Base-by-base conservation (phyloP, 2,329 filamentous ascomycete species). In the Pseudocercospora fuligena region DNA sequence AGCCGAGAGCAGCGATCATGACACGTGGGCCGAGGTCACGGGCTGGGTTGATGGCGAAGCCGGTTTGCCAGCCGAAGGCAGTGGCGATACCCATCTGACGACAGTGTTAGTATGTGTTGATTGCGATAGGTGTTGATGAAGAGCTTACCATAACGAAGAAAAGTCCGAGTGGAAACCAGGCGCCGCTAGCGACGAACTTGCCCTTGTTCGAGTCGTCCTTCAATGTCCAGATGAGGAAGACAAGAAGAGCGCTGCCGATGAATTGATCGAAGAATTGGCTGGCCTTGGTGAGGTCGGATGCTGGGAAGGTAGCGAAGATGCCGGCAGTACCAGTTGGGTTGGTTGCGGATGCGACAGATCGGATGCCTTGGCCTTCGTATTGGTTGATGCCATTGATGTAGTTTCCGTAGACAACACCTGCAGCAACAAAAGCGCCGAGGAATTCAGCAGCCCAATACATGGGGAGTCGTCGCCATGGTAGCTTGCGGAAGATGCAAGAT, bases 191-290 rank as follows among this genome's bases (percentile, higher is more conserved):
- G 36, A 68, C 65, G 66, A 71, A 73, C 58, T 53, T 67, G 69
- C 80, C 81, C 21, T 78, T 78, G 64, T 81, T 80, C 12, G 74
- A 77, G 67, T 83, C 82, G 66, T 88, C 87, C 63, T 87, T 87
- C 46, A 92, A 80, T 0, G 89, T 89, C 73, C 90, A 92, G 62
- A 92, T 90, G 71, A 88, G 82, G 73, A 92, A 90, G 81, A 90
- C 89, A 31, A 92, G 81, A 16, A 92, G 83, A 0, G 87, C 81
- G 66, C 85, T 88, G 47, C 89, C 87, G 60, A 92, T 80, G 68
- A 91, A 90, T 71, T 92, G 90, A 51, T 87, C 89, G 74, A 92
- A 90, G 78, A 92, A 90, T 76, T 89, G 87, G 19, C 85, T 86
- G 0, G 86, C 85, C 43, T 84, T 86, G 36, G 86, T 88, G 82